Base-by-base conservation (phyloP, 495 filamentous ascomycete species). In the Hypoxylon cercidicola region DNA sequence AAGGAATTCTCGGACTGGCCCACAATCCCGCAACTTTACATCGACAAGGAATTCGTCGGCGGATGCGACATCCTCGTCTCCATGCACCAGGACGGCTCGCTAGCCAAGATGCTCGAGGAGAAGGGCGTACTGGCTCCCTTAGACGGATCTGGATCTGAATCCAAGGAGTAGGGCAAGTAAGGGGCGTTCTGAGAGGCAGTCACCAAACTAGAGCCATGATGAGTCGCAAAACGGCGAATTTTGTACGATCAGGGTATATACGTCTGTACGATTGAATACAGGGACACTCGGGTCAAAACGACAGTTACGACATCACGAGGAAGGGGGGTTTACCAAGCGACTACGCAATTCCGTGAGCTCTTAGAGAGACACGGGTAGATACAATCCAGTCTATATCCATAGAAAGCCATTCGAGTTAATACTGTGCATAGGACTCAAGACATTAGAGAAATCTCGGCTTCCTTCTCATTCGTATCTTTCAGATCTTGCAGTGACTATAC, bases 1-100 rank as follows among this genome's bases (percentile, higher is more conserved):
- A 99, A 99, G 75, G 93, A 99, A 74, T 99, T 92, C 82, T 96
- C 93, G 4, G 94, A 97, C 72, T 99, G 95, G 95, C 95, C 95
- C 8, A 99, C 95, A 19, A 98, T 99, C 74, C 95, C 95, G 1
- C 95, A 98, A 75, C 83, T 99, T 28, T 99, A 98, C 77, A 81
- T 99, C 48, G 85, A 95, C 50, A 94, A 94, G 77, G 93, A 98
- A 74, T 99, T 99, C 72, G 84, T 99, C 58, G 96, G 95, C 55
- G 95, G 95, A 1, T 98, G 95, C 74, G 96, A 99, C 79, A 99
- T 99, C 56, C 74, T 99, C 70, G 89, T 98, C 79, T 90, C 89
- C 7, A 98, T 98, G 95, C 95, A 98, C 80, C 92, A 97, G 79
- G 96, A 91, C 74, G 95, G 95, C 23, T 92, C 95, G 67, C 83